A percentile compares a stretch with the other conserved stretches of the same genome.
These are phyloP conservation scores for Talaromyces nanjingensis DNA, from an alignment of 495 filamentous ascomycete genomes.

Conservation along the genomic window DNA sequence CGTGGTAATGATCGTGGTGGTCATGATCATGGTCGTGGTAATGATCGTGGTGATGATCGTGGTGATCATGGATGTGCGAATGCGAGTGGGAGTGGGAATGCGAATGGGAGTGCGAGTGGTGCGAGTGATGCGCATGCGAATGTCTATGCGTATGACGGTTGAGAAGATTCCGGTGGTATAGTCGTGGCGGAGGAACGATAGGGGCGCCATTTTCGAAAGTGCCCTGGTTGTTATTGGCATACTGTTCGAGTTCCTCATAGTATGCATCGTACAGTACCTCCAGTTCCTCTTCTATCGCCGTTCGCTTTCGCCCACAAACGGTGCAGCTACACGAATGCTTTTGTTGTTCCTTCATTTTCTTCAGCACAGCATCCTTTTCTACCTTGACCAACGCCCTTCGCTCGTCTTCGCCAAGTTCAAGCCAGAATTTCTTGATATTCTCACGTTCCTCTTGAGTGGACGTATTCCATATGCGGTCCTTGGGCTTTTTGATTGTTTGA, in stretches of 20 bases:
- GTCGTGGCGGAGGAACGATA: slow-evolving; percentile 58
- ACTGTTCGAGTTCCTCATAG: slow-evolving; percentile 96
- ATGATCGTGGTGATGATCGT: slow-evolving; percentile 41
- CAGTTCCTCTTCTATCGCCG: slow-evolving; percentile 95
- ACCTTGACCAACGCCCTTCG: slow-evolving; percentile 92
- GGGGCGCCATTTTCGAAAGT: slow-evolving; percentile 48
- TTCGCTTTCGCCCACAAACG: slow-evolving; percentile 92
- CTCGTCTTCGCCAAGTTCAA: slow-evolving; percentile 91
- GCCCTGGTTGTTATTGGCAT: slow-evolving; percentile 82
- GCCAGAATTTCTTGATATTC: slow-evolving; percentile 97
- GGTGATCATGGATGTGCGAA: slow-evolving; percentile 25
- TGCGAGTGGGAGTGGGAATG: slow-evolving; percentile 2
- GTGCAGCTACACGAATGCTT: slow-evolving; percentile 98
- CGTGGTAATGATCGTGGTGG: slow-evolving; percentile 44
- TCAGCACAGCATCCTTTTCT: slow-evolving; percentile 94
- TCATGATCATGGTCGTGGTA: slow-evolving; percentile 45
- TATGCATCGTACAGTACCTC: slow-evolving; percentile 99
- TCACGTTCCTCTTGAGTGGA: slow-evolving; percentile 88
- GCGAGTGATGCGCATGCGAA: slow-evolving; percentile 23
- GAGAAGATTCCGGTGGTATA: slow-evolving; percentile 40
- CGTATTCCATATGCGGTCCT: slow-evolving; percentile 96
- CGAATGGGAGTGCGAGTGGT: neutral
- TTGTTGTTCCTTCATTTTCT: slow-evolving; percentile 99
- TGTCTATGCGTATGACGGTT: slow-evolving; percentile 38
- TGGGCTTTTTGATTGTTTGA: slow-evolving; percentile 28